Evolutionary conservation across 768 basidiomycete species (phyloP), one percentile per base, ranked within the genome.

Genomic region (Psilocybe cubensis): DNA sequence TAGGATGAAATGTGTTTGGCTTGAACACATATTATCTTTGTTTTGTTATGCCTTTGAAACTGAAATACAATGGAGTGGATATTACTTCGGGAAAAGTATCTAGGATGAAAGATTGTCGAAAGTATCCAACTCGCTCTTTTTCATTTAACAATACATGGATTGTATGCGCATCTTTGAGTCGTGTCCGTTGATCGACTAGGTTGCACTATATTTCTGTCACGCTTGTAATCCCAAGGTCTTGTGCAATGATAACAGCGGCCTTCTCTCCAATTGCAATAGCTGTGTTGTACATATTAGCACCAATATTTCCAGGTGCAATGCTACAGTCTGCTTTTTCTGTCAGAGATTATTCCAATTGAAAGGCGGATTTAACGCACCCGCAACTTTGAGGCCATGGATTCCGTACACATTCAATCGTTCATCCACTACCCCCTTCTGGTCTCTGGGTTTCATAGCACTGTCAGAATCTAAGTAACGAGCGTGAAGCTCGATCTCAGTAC

Each of bases 331-430:
- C 5, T 38, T 38, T 4, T 9, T n/a, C 5, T 14, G 35, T 38
- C 35, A 38, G 35, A 6, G 35, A 4, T 14, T 6, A 33, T 14
- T 33, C 9, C 14, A 33, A 33, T 33, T 33, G 31, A 33, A 33
- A 33, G 31, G 31, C 31, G 31, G 31, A 14, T 33, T 7, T 69
- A 62, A 57, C 73, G 70, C 40, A 75, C 79, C 85, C 27, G 81
- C 84, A 18, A 89, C 78, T 65, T 88, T 85, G 56, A 89, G 70
- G 28, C 76, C 77, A 54, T 70, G 60, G 1, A 82, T 74, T 0
- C 84, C 85, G 58, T 88, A 86, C 8, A 89, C 85, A 59, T 83
- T 83, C 33, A 88, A 67, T n/a, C 70, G 70, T 27, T 78, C 43
- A 61, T 89, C 83, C 10, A 89, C 84, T 9, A 65, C 64, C 17